phyloP scores from a whole-genome alignment of 108 stramenopile genomes.

The Stephanodiscus minutulus region DNA sequence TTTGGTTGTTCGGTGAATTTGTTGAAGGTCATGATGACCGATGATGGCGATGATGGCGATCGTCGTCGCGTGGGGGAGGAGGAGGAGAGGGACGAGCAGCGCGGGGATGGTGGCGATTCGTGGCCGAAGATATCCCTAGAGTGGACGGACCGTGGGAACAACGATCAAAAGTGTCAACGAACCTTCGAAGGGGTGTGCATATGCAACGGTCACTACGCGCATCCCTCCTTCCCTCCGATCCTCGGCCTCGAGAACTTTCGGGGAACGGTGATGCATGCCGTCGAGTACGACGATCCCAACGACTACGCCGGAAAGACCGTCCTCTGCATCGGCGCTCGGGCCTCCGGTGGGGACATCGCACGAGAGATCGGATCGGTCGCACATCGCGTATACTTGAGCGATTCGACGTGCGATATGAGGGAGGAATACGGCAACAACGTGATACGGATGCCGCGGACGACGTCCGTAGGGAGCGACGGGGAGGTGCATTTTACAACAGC shows the following conservation, averaged over 20 bases:
- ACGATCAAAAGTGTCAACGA: conserved; percentile 20
- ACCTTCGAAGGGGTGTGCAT: conserved; percentile 87
- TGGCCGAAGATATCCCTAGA: conserved; percentile 27
- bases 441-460: conserved; percentile 64
- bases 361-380: conserved; percentile 79
- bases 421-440: conserved; percentile 57
- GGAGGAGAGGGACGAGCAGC: conserved; percentile 2
- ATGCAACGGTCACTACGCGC: conserved; percentile 91
- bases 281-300: conserved; percentile 82
- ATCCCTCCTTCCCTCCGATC: conserved; percentile 60
- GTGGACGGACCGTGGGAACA: conserved; percentile 23
- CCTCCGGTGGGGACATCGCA: conserved; percentile 89
- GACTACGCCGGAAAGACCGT: conserved; percentile 67
- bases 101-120: background rate
- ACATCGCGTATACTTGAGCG: conserved; percentile 76
- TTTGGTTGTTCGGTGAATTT: conserved; percentile 61
- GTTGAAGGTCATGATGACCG: conserved; percentile 41
- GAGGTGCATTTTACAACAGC: conserved; percentile 54
- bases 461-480: conserved; percentile 52
- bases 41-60: background rate
- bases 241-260: conserved; percentile 62
- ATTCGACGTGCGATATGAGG: conserved; percentile 52
- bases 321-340: conserved; percentile 87
- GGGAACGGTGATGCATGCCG: conserved; percentile 72
- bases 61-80: background rate